Percentiles rank a stretch among this genome's conserved stretches.
These are phyloP conservation scores for Boletus barrowsii DNA, from an alignment of 768 basidiomycete genomes.

Conservation along the genomic window DNA sequence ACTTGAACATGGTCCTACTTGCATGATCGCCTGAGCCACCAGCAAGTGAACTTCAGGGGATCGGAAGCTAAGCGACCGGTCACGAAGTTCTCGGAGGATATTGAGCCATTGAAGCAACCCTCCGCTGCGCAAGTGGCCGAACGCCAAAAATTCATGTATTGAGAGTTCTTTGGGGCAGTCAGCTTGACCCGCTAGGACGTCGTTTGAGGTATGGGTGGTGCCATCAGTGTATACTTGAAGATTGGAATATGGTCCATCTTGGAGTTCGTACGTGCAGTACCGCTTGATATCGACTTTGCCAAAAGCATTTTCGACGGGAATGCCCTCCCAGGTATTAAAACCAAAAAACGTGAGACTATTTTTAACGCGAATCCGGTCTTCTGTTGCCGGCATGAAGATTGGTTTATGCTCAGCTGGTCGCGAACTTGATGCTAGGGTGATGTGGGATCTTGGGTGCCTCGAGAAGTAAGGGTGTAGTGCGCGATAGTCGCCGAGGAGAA, in stretches of 20 bases:
- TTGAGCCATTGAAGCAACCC: constrained; percentile 47
- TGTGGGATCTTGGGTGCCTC: too few species aligned
- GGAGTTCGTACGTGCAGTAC: too few species aligned
- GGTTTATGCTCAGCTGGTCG: neutral
- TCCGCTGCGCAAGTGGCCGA: constrained; percentile 41
- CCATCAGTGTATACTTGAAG: too few species aligned
- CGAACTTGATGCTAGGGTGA: neutral
- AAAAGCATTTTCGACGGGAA: neutral
- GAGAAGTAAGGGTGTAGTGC: neutral
- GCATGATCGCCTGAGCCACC: too few species aligned
- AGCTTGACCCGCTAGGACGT: constrained; percentile 36
- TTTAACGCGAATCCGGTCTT: too few species aligned
- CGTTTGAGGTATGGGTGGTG: neutral
- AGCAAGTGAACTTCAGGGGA: too few species aligned
- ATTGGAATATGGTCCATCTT: constrained; percentile 21
- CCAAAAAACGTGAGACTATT: too few species aligned
- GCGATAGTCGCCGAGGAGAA: constrained; percentile 4
- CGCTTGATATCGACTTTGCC: neutral
- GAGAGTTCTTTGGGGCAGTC: constrained; percentile 37
- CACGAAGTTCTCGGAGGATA: constrained; percentile 30
- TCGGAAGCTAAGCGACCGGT: too few species aligned
- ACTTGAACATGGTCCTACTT: too few species aligned
- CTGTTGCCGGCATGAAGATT: too few species aligned
- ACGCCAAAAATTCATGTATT: constrained; percentile 28
- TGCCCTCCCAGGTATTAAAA: too few species aligned